phyloP scores from a whole-genome alignment of 345 rosid species.

The Geranium rotundifolium region DNA sequence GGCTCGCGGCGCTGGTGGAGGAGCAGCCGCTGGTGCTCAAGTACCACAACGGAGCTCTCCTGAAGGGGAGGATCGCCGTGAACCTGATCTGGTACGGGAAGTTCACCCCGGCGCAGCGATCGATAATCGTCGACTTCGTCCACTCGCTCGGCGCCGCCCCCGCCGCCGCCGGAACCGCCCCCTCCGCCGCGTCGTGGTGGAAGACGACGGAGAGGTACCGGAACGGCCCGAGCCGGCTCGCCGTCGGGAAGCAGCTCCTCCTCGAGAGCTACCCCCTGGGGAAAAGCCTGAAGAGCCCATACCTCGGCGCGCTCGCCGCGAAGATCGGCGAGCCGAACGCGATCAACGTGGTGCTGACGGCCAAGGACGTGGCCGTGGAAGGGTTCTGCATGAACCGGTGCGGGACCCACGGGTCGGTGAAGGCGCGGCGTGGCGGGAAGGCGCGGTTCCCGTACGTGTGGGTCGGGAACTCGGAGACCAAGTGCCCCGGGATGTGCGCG shows the following conservation, averaged over 20 bases:
- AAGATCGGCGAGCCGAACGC: conserved; percentile 19
- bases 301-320: conserved; percentile 1
- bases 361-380: conserved; percentile 44
- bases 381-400: conserved; percentile 53
- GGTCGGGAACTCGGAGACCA: conserved; percentile 19
- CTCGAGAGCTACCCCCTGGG: conserved; percentile 10
- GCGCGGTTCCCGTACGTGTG: conserved; percentile 8
- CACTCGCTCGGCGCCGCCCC: conserved; percentile 28
- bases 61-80: conserved; percentile 44
- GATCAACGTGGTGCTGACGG: conserved; percentile 39
- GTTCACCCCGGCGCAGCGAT: conserved; percentile 48
- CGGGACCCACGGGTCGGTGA: conserved; percentile 49
- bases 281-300: conserved; percentile 7
- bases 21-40: conserved; percentile 56
- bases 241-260: conserved; percentile 6
- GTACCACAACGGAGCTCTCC: conserved; percentile 43
- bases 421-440: no score
- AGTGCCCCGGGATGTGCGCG: conserved; percentile 21
- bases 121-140: conserved; percentile 65
- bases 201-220: conserved; percentile 51
- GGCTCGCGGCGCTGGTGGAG: conserved; percentile 31
- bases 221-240: neutral
- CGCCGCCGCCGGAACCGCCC: conserved; percentile 8
- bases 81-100: conserved; percentile 71
- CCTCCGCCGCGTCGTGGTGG: conserved; percentile 59